phyloP scores from a whole-genome alignment of 2,329 filamentous ascomycete genomes.

The Rhytidhysteron rufulum region DNA sequence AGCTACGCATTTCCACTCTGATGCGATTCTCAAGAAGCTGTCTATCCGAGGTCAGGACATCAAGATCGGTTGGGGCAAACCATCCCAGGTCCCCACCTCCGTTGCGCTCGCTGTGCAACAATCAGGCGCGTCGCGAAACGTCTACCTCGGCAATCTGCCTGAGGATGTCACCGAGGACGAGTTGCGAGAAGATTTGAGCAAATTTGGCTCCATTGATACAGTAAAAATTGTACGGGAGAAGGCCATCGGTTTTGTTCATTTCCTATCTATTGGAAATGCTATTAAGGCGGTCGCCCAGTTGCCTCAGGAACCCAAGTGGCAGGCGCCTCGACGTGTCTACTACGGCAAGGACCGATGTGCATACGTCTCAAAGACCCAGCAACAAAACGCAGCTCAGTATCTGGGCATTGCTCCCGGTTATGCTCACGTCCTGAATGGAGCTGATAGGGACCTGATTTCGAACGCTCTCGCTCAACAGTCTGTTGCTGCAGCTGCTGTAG shows the following conservation, averaged over 20 bases:
- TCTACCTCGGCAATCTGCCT: conserved; percentile 89
- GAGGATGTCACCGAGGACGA: conserved; percentile 91
- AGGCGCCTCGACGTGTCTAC: conserved; percentile 90
- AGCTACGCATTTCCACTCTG: conserved; percentile 97
- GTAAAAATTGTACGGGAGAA: conserved; percentile 98
- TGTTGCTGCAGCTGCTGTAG: conserved; percentile 91
- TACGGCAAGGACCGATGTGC: conserved; percentile 98
- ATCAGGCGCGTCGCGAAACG: conserved; percentile 92
- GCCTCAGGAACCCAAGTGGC: conserved; percentile 95
- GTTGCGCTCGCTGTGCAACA: conserved; percentile 97
- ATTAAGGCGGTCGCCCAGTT: conserved; percentile 97
- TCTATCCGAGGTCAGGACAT: conserved; percentile 98
- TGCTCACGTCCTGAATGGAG: conserved; percentile 91
- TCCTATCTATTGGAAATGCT: conserved; percentile 93
- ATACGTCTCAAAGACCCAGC: conserved; percentile 98
- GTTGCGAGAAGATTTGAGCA: conserved; percentile 88
- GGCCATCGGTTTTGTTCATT: conserved; percentile 96
- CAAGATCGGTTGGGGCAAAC: conserved; percentile 99
- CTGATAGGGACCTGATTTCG: conserved; percentile 93
- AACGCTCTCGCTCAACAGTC: conserved; percentile 96
- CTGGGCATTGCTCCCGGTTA: conserved; percentile 95
- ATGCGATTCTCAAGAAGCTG: conserved; percentile 99
- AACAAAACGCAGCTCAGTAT: conserved; percentile 98
- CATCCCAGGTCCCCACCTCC: conserved; percentile 94
- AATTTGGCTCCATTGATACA: conserved; percentile 94